These are phyloP conservation scores for Fusarium protoensiforme DNA, from an alignment of 2,329 filamentous ascomycete species.

Conservation along the genomic window DNA sequence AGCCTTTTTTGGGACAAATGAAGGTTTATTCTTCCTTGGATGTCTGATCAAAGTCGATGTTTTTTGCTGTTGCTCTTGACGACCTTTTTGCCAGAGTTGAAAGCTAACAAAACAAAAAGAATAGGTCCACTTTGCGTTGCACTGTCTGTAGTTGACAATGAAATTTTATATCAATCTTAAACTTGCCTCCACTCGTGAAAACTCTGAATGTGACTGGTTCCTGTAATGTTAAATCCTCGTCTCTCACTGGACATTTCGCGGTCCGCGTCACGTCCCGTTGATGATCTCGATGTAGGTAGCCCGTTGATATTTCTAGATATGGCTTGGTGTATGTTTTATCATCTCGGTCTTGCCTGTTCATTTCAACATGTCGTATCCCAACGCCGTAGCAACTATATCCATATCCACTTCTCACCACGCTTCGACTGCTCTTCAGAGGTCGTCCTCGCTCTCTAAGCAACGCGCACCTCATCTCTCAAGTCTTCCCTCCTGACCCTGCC, in stretches of 20 bases:
- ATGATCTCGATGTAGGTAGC: neutral
- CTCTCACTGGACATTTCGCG: neutral
- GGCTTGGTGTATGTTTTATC: neutral
- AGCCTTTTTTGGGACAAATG: constrained; percentile 77
- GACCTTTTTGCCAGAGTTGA: constrained; percentile 1
- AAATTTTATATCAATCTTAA: neutral
- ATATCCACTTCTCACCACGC: neutral
- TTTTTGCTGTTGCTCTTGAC: constrained; percentile 22
- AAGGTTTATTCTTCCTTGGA: constrained; percentile 79
- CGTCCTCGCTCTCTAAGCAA: constrained; percentile 35
- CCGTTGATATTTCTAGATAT: neutral
- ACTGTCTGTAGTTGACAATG: neutral
- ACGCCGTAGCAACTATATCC: neutral
- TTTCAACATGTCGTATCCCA: neutral
- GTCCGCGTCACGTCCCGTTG: neutral
- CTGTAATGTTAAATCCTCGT: neutral
- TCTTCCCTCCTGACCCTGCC: constrained; percentile 63
- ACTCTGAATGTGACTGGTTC: neutral
- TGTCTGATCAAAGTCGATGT: constrained; percentile 67
- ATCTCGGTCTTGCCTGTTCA: neutral
- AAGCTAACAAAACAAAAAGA: constrained; percentile 41
- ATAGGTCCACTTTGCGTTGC: neutral
- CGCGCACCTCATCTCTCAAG: constrained; percentile 54
- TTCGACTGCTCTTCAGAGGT: neutral
- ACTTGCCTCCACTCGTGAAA: neutral